Conservation (phyloP, 2,329 filamentous ascomycete species). For the Cladobotryum mycophilum region DNA sequence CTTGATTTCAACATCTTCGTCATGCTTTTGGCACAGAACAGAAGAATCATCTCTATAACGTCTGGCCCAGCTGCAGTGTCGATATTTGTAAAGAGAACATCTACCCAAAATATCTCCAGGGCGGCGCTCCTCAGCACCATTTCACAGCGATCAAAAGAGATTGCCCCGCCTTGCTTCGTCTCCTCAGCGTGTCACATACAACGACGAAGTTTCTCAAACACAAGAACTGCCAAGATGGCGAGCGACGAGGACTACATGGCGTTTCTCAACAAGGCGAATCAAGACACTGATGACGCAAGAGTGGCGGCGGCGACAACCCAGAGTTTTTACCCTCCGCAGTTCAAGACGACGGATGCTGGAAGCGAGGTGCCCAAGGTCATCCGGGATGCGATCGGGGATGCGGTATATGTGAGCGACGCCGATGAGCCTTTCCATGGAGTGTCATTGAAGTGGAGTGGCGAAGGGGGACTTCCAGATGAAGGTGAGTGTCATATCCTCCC, state of each 20-base stretch:
- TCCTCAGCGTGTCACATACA: no score
- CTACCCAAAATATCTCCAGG: no score
- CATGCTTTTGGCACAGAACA: no score
- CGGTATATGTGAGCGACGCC: constrained; percentile 71
- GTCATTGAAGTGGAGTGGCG: constrained; percentile 53
- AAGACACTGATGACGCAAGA: constrained; percentile 55
- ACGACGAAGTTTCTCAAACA: constrained; percentile 10
- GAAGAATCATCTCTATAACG: no score
- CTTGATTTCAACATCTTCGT: no score
- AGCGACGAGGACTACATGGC: constrained; percentile 77
- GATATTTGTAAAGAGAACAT: no score
- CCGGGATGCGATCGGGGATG: constrained; percentile 41
- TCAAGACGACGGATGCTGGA: constrained; percentile 48
- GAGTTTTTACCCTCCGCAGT: constrained; percentile 23
- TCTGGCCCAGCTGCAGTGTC: no score
- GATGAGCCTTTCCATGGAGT: constrained; percentile 83
- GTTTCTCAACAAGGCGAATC: constrained; percentile 83
- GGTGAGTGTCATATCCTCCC: constrained; percentile 36
- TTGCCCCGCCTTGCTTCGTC: no score
- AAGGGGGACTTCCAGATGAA: constrained; percentile 52
- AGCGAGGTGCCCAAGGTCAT: constrained; percentile 56
- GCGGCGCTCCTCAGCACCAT: no score
- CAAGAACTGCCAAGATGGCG: constrained; percentile 46
- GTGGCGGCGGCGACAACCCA: constrained; percentile 16
- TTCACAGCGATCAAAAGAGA: no score